These are phyloP conservation scores for Heliocybe sulcata DNA, from an alignment of 1,284 basidiomycete genomes.

Conservation along the genomic window DNA sequence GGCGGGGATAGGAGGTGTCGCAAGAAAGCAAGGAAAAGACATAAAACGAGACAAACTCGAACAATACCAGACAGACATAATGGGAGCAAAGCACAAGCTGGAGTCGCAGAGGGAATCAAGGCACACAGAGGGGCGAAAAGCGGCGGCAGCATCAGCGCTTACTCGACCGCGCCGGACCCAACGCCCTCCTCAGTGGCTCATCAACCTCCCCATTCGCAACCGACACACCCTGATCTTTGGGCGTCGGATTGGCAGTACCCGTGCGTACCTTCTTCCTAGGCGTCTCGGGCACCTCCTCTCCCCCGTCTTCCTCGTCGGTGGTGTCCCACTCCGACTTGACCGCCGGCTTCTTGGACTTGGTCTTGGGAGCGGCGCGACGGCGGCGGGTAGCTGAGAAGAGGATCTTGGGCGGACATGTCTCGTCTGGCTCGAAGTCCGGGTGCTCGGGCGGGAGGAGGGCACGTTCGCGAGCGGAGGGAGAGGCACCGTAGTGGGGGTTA, in stretches of 20 bases:
- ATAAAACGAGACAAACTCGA: neutral
- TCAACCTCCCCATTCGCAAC: neutral
- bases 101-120: neutral
- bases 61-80: neutral
- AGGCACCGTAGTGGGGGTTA: conserved; percentile 42
- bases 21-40: neutral
- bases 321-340: neutral
- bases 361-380: neutral
- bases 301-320: neutral
- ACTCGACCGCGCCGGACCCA: neutral
- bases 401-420: conserved; percentile 36
- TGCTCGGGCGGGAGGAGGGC: conserved; percentile 40
- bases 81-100: neutral
- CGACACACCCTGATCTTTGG: neutral
- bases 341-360: neutral
- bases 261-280: neutral
- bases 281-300: neutral
- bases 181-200: neutral
- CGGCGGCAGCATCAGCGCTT: neutral
- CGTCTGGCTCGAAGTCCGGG: conserved; percentile 43
- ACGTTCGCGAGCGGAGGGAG: conserved; percentile 30
- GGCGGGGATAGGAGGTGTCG: neutral
- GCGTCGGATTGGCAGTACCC: neutral
- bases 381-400: conserved; percentile 34
- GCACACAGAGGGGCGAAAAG: neutral